Conservation (phyloP, 2,329 filamentous ascomycete species). For the Microdochium trichocladiopsis region DNA sequence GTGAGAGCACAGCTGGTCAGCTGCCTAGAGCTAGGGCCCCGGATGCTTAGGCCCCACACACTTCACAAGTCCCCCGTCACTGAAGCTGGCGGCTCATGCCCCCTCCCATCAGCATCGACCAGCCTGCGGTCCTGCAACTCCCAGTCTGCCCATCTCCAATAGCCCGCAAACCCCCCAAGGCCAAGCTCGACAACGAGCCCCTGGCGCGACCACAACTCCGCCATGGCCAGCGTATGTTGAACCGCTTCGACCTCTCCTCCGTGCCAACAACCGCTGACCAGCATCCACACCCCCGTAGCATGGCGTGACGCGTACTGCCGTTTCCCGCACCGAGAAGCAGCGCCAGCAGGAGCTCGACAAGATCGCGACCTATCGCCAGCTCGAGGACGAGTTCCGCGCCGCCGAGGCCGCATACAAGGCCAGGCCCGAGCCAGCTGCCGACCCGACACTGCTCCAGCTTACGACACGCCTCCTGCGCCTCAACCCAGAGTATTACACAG, state of each 20-base stretch:
- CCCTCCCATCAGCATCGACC: too few species aligned
- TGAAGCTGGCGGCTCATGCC: too few species aligned
- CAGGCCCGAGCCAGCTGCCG: constrained; percentile 28
- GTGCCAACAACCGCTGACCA: constrained; percentile 1
- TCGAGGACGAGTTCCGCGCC: constrained; percentile 62
- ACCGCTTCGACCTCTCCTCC: neutral
- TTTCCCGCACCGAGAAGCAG: constrained; percentile 60
- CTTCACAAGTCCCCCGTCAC: neutral
- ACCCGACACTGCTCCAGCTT: constrained; percentile 52
- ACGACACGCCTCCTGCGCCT: constrained; percentile 66
- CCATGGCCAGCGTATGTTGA: constrained; percentile 21
- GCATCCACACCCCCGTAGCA: constrained; percentile 49
- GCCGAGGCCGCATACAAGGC: constrained; percentile 38
- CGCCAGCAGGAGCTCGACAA: constrained; percentile 64
- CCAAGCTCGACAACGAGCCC: neutral
- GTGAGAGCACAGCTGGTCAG: too few species aligned
- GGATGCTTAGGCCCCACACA: too few species aligned
- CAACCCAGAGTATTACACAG: constrained; percentile 85
- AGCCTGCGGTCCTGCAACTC: neutral
- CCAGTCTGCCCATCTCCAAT: too few species aligned
- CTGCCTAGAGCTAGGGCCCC: too few species aligned
- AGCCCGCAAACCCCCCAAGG: too few species aligned
- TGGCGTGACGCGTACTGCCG: constrained; percentile 66
- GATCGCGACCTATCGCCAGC: constrained; percentile 66
- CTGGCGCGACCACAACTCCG: neutral